A percentile compares a stretch with the other conserved stretches of the same genome.
These are phyloP conservation scores for Pistacia vera DNA, from an alignment of 345 rosid genomes.

Conservation along the genomic window DNA sequence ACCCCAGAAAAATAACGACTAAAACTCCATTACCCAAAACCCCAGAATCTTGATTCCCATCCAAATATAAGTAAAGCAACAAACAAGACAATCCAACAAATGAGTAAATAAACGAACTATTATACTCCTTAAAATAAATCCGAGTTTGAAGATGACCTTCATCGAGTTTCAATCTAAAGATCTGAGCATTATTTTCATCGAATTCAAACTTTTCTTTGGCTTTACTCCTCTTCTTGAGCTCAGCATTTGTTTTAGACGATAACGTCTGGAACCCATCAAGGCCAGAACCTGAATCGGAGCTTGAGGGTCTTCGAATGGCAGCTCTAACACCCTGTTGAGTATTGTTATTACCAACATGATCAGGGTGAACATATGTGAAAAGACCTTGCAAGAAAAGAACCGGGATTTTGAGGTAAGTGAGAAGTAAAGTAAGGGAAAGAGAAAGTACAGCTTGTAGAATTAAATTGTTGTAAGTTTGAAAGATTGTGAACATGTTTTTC, in stretches of 20 bases:
- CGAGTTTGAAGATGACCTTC: slow-evolving; percentile 73
- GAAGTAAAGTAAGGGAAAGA: slow-evolving; percentile 45
- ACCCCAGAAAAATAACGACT: slow-evolving; percentile 57
- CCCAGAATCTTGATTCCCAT: slow-evolving; percentile 34
- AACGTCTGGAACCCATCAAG: slow-evolving; percentile 31
- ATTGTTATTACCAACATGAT: slow-evolving; percentile 44
- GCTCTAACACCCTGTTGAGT: slow-evolving; percentile 54
- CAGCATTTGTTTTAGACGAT: slow-evolving; percentile 42
- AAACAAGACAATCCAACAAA: slow-evolving; percentile 49
- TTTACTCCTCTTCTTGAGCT: slow-evolving; percentile 50
- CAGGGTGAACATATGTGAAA: slow-evolving; percentile 87
- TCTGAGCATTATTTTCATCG: slow-evolving; percentile 92
- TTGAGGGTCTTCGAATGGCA: slow-evolving; percentile 69
- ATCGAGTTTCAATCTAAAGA: slow-evolving; percentile 87
- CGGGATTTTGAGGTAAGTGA: slow-evolving; percentile 62
- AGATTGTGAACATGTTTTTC: slow-evolving; percentile 36
- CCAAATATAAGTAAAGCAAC: slow-evolving; percentile 49
- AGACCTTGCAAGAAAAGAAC: slow-evolving; percentile 70
- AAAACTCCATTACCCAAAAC: slow-evolving; percentile 56
- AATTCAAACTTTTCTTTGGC: slow-evolving; percentile 81
- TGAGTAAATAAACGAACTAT: slow-evolving; percentile 44
- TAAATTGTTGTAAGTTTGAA: slow-evolving; percentile 53
- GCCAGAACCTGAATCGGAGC: slow-evolving; percentile 35
- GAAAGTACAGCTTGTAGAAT: slow-evolving; percentile 49
- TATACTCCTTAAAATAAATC: slow-evolving; percentile 62